Base-by-base conservation (phyloP, 2,329 filamentous ascomycete species). In the Fusarium paranaense region DNA sequence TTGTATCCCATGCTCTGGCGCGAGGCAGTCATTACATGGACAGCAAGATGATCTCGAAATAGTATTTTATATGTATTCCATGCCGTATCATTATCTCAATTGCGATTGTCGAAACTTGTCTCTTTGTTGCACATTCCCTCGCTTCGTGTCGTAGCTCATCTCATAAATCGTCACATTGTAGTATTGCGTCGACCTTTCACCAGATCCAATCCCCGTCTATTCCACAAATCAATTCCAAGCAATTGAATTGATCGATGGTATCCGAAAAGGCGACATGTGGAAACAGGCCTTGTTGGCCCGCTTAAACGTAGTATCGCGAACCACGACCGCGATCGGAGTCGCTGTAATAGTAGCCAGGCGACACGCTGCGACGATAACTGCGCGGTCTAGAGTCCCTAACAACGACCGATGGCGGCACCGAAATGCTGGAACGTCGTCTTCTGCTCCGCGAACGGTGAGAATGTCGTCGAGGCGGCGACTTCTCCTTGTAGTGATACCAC, bases 401-500 rank as follows among this genome's bases (percentile, higher is more conserved):
- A 10, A 79, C 70, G 6, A 79, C 71, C 1, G 74, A 75, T 11
- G 79, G 72, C 6, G 79, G 78, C 1, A 65, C 64, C 4, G 78
- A 79, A 2, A 80, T 42, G 22, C 78, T 77, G 1, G 78, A 79
- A 2, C 71, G 71, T 30, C 77, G 76, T 6, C 72, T 71, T 14
- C 68, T 69, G 18, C 76, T 79, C 22, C 71, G 73, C 2, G 74
- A 76, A 22, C 75, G 78, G 18, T 80, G 79, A 6, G 69, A 73
- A 25, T 72, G 77, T 20, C 71, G 67, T 59, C 69, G 69, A 33
- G 73, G 66, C 16, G 73, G 66, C 14, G 65, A 42, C 35, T 73
- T 71, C n/a, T 77, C 78, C 20, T 79, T 77, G 63, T 79, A 77
- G 62, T 79, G 78, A 62, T 85, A 83, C 76, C 77, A 77, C 35